phyloP scores from a whole-genome alignment of 306 rosid genomes.

The Dryas octopetala region DNA sequence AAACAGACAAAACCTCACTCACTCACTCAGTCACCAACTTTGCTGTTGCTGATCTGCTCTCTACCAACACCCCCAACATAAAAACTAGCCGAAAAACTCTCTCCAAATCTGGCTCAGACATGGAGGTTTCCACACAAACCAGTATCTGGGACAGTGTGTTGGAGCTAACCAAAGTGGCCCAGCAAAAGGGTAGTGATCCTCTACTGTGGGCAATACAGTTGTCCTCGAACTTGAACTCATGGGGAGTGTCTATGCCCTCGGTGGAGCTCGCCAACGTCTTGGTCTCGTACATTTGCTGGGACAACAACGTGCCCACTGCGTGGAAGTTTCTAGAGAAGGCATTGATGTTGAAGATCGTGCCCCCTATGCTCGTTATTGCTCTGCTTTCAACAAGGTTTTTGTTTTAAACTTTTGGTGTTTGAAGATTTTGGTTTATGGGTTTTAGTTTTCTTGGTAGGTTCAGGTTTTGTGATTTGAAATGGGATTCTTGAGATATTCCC shows the following conservation, averaged over 20 bases:
- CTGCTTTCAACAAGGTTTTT: slow-evolving; percentile 69
- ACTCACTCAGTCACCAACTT: background rate
- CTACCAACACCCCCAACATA: background rate
- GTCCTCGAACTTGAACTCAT: slow-evolving; percentile 67
- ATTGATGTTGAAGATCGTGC: slow-evolving; percentile 58
- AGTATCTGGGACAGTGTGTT: slow-evolving; percentile 55
- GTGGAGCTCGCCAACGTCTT: slow-evolving; percentile 63
- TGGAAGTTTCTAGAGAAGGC: slow-evolving; percentile 98
- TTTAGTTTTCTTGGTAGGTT: background rate
- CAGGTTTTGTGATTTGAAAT: background rate
- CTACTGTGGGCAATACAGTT: slow-evolving; percentile 78
- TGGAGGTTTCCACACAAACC: slow-evolving; percentile 40
- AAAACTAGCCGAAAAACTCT: background rate
- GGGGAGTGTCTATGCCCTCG: slow-evolving; percentile 76
- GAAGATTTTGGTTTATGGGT: slow-evolving; percentile 6
- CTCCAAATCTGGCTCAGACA: slow-evolving; percentile 29
- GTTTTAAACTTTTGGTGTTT: background rate
- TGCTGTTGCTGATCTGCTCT: background rate
- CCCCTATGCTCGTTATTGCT: slow-evolving; percentile 84
- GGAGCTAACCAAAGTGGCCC: slow-evolving; percentile 71
- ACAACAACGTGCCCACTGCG: slow-evolving; percentile 75
- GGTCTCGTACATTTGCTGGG: slow-evolving; percentile 92
- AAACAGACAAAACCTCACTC: background rate
- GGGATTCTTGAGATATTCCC: background rate
- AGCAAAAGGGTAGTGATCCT: slow-evolving; percentile 79